These are phyloP conservation scores for Hypericum androsaemum DNA, from an alignment of 345 rosid species.

Conservation along the genomic window DNA sequence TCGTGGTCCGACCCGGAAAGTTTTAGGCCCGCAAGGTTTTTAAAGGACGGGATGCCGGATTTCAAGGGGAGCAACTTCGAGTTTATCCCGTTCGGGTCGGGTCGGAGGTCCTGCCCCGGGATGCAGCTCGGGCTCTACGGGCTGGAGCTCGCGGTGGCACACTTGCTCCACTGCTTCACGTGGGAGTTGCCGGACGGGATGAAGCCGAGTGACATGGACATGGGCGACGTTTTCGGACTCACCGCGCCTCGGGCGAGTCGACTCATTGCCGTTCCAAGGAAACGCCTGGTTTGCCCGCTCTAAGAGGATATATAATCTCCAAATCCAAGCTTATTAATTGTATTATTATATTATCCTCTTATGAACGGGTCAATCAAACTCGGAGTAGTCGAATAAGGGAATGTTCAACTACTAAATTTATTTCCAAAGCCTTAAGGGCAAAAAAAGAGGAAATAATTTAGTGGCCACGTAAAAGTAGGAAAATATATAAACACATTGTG, in stretches of 20 bases:
- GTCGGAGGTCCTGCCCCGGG: constrained; percentile 86
- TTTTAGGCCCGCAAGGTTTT: constrained; percentile 67
- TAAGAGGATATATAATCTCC: constrained; percentile 1
- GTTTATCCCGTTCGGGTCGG: constrained; percentile 86
- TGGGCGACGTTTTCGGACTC: constrained; percentile 74
- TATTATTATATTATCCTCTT: too few relatives aligned
- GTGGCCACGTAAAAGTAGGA: too few relatives aligned
- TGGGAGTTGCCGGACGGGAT: constrained; percentile 88
- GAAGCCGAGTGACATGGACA: constrained; percentile 79
- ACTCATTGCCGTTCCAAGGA: constrained; percentile 51
- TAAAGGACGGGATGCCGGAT: constrained; percentile 52
- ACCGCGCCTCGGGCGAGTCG: constrained; percentile 74
- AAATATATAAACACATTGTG: too few relatives aligned
- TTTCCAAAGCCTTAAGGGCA: too few relatives aligned
- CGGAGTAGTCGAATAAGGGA: too few relatives aligned
- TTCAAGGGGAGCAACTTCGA: constrained; percentile 70
- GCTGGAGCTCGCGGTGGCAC: constrained; percentile 58
- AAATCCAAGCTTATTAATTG: too few relatives aligned
- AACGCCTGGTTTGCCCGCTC: constrained; percentile 41
- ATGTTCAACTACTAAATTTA: too few relatives aligned
- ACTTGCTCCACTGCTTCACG: constrained; percentile 59
- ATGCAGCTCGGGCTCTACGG: constrained; percentile 88
- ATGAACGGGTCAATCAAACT: too few relatives aligned
- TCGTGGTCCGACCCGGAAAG: constrained; percentile 68
- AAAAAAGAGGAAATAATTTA: too few relatives aligned